Percentiles rank a stretch among this genome's conserved stretches.
Conservation (phyloP, 2,329 filamentous ascomycete species). For the Ophiostoma novo-ulmi region DNA sequence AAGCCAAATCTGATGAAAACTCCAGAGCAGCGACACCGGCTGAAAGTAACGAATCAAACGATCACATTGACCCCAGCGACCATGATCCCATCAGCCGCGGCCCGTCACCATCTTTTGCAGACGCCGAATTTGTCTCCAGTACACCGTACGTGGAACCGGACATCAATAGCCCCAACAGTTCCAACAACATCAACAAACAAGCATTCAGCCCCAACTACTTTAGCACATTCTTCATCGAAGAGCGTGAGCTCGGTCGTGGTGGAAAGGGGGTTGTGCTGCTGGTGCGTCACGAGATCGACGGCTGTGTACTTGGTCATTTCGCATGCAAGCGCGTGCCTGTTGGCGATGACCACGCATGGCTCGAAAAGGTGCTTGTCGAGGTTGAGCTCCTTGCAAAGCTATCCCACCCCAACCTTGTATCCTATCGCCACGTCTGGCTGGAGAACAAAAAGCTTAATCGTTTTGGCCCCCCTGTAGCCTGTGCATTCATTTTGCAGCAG, state of each 20-base stretch:
- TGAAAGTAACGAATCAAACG: neutral
- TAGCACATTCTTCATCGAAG: conserved; percentile 84
- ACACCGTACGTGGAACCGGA: conserved; percentile 34
- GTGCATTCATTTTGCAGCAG: conserved; percentile 94
- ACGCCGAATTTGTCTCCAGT: conserved; percentile 51
- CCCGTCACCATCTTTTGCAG: conserved; percentile 18
- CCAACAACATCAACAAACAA: conserved; percentile 61
- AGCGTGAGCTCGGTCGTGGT: conserved; percentile 77
- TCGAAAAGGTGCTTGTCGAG: conserved; percentile 88
- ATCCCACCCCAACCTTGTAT: conserved; percentile 90
- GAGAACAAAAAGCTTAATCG: conserved; percentile 78
- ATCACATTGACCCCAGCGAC: neutral
- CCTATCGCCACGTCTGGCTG: conserved; percentile 95
- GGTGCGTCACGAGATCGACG: conserved; percentile 88
- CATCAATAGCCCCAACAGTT: conserved; percentile 63
- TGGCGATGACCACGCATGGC: conserved; percentile 87
- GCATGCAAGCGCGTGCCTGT: conserved; percentile 97
- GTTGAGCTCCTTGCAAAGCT: conserved; percentile 88
- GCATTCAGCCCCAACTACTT: conserved; percentile 94
- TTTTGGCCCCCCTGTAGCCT: conserved; percentile 88
- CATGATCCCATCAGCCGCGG: neutral
- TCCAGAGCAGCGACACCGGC: neutral
- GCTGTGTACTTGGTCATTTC: conserved; percentile 81
- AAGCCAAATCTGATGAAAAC: too few relatives aligned
- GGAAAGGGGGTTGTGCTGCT: conserved; percentile 92